Conservation (phyloP, 2,329 filamentous ascomycete genomes). For the Akanthomyces uredinophilus region DNA sequence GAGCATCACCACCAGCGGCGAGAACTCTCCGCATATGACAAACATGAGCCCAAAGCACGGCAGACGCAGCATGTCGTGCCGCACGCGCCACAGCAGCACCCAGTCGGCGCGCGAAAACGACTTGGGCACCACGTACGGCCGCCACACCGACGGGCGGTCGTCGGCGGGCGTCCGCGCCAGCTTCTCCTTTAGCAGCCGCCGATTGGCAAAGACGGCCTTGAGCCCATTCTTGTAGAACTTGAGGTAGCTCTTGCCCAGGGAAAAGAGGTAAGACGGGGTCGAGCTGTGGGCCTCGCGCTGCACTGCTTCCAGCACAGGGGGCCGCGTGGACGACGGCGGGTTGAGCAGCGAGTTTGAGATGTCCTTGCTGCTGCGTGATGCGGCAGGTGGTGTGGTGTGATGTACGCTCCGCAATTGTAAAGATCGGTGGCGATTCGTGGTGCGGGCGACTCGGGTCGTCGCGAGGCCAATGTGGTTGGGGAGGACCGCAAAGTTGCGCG, state of each 20-base stretch:
- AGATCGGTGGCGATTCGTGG: background rate
- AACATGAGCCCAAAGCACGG: constrained; percentile 74
- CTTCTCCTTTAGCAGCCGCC: constrained; percentile 44
- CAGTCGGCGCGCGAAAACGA: constrained; percentile 59
- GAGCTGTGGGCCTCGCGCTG: constrained; percentile 36
- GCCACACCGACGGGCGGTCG: constrained; percentile 42
- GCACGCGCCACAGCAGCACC: constrained; percentile 63
- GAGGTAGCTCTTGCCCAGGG: constrained; percentile 69
- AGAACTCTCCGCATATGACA: constrained; percentile 77
- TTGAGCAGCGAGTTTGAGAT: constrained; percentile 51
- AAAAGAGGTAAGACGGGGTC: constrained; percentile 45
- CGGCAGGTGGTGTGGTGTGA: constrained; percentile 17
- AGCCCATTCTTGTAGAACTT: constrained; percentile 85
- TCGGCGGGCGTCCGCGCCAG: constrained; percentile 43
- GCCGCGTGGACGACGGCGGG: constrained; percentile 66
- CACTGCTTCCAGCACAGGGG: constrained; percentile 63
- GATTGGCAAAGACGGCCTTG: constrained; percentile 67
- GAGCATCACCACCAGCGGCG: constrained; percentile 70
- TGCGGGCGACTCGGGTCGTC: constrained; percentile 13
- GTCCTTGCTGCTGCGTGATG: constrained; percentile 17
- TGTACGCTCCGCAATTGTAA: background rate
- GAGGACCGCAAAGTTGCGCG: constrained; percentile 9
- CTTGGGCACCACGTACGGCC: constrained; percentile 28
- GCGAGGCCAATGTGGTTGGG: constrained; percentile 3
- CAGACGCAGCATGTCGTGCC: constrained; percentile 69